These are phyloP conservation scores for Macaranga tanarius DNA, from an alignment of 441 rosid genomes.

Conservation along the genomic window DNA sequence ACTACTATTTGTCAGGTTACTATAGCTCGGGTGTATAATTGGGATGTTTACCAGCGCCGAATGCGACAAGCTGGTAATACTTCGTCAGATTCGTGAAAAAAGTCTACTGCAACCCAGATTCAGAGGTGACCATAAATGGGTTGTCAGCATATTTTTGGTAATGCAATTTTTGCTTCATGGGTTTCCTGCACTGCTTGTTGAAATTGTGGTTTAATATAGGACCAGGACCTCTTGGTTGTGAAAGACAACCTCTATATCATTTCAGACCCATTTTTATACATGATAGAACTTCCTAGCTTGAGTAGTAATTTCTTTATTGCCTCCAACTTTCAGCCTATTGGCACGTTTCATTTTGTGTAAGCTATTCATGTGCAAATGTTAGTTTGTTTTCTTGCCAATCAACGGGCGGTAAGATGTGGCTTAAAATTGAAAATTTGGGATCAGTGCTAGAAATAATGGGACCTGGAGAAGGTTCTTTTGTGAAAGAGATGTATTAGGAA, in stretches of 20 bases:
- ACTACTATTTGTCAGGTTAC: constrained; percentile 52
- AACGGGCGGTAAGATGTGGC: background rate
- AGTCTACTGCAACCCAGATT: background rate
- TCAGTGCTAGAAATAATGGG: constrained; percentile 15
- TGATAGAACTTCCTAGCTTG: constrained; percentile 12
- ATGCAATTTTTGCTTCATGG: constrained; percentile 6
- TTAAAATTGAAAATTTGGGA: constrained; percentile 2
- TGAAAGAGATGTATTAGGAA: constrained; percentile 10
- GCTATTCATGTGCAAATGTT: constrained; percentile 3
- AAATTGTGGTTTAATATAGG: background rate
- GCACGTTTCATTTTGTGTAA: constrained; percentile 13
- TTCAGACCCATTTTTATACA: background rate
- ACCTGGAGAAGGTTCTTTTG: constrained; percentile 12
- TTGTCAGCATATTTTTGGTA: constrained; percentile 2
- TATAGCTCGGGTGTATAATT: constrained; percentile 73
- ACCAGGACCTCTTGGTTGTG: background rate
- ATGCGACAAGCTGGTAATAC: constrained; percentile 49
- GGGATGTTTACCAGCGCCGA: constrained; percentile 87
- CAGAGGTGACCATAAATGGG: constrained; percentile 18
- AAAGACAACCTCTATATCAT: constrained; percentile 14
- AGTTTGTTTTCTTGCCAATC: constrained; percentile 5
- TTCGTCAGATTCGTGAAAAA: constrained; percentile 48
- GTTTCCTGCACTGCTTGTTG: background rate
- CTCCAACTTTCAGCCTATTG: background rate
- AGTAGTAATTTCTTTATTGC: constrained; percentile 10